phyloP scores from a whole-genome alignment of 2,329 filamentous ascomycete genomes.

The Ramichloridium luteum region DNA sequence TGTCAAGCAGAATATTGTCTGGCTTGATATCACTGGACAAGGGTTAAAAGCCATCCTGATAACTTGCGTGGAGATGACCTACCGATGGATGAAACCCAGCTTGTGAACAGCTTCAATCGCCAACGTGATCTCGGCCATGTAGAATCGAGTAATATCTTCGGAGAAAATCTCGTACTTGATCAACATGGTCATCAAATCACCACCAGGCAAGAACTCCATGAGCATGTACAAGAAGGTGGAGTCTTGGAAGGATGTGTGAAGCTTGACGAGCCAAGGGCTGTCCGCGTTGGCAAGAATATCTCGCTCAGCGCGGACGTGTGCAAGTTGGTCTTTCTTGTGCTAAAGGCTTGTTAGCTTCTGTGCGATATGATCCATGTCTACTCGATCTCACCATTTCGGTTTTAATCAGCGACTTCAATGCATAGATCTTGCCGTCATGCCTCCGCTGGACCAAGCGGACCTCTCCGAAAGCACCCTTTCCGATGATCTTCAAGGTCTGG shows the following conservation, averaged over 20 bases:
- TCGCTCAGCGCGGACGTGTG: constrained; percentile 92
- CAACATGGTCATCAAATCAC: constrained; percentile 98
- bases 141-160: constrained; percentile 96
- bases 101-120: constrained; percentile 99
- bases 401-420: constrained; percentile 96
- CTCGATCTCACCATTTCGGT: constrained; percentile 64
- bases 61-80: constrained; percentile 20
- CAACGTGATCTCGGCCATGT: constrained; percentile 95
- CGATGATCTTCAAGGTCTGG: constrained; percentile 92
- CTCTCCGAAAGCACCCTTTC: constrained; percentile 96
- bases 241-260: constrained; percentile 97
- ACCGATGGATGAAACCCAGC: constrained; percentile 96
- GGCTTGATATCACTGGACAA: constrained; percentile 97
- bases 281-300: constrained; percentile 98
- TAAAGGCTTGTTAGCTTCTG: constrained; percentile 15
- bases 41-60: too few relatives aligned
- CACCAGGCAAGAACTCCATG: constrained; percentile 97
- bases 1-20: constrained; percentile 92
- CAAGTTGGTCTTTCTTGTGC: constrained; percentile 97
- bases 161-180: constrained; percentile 99
- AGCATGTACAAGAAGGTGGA: constrained; percentile 94
- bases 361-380: background rate
- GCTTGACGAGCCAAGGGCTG: constrained; percentile 97
- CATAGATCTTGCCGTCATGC: constrained; percentile 92
- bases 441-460: constrained; percentile 96